Evolutionary conservation across 331 rosid genomes (phyloP).

Genomic region (Acacia concinna): DNA sequence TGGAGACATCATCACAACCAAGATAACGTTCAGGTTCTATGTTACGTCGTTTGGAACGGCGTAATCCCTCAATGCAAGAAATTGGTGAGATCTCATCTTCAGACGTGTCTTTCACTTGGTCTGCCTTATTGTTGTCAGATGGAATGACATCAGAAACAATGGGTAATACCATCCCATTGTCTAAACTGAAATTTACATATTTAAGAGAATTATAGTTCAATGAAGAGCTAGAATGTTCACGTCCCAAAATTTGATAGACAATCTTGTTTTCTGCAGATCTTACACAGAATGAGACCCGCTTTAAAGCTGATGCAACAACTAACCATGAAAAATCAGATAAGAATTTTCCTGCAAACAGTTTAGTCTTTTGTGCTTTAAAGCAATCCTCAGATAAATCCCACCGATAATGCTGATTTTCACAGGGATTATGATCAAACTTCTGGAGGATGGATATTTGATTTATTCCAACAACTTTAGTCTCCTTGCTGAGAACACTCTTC

Average conservation of each 20-base stretch:
- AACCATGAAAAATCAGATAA: constrained; percentile 79
- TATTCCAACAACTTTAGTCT: constrained; percentile 52
- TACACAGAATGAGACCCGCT: constrained; percentile 55
- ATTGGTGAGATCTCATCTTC: constrained; percentile 39
- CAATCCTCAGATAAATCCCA: constrained; percentile 79
- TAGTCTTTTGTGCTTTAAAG: constrained; percentile 54
- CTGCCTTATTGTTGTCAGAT: constrained; percentile 27
- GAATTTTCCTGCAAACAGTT: constrained; percentile 67
- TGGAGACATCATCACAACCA: constrained; percentile 52
- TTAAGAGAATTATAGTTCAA: constrained; percentile 35
- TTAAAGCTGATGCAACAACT: constrained; percentile 64
- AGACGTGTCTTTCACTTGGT: constrained; percentile 22
- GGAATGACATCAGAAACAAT: constrained; percentile 45
- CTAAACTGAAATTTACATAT: constrained; percentile 54
- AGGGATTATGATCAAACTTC: constrained; percentile 49
- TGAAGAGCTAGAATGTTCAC: constrained; percentile 28
- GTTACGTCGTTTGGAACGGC: constrained; percentile 88
- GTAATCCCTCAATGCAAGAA: constrained; percentile 44
- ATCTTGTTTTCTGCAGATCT: constrained; percentile 73
- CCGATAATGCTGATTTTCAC: constrained; percentile 55
- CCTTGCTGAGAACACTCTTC: constrained; percentile 60
- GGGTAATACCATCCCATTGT: constrained; percentile 50
- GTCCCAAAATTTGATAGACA: constrained; percentile 63
- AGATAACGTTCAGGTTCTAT: constrained; percentile 85
- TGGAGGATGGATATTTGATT: constrained; percentile 71